Percentiles rank a stretch among this genome's conserved stretches.
Conservation (phyloP, 148 eudicot species). For the Dianthus caryophyllus region DNA sequence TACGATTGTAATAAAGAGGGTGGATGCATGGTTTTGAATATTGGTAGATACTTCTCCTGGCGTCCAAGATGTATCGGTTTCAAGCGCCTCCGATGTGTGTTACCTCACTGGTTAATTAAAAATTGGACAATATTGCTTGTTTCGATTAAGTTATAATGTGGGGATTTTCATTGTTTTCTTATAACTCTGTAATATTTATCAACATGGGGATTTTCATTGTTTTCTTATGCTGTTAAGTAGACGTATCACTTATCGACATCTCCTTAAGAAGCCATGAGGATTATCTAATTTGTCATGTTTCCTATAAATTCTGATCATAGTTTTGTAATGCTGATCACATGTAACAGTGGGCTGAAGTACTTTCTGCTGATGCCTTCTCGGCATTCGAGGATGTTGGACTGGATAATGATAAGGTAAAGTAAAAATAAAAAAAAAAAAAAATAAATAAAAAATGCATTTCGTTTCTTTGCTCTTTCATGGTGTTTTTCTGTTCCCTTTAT, state of each 20-base stretch:
- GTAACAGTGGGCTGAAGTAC: slow-evolving; percentile 99
- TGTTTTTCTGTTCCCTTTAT: not conserved
- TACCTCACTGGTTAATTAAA: too few species aligned
- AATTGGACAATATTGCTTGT: too few species aligned
- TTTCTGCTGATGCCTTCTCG: slow-evolving; percentile 98
- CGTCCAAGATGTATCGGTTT: too few species aligned
- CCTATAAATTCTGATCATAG: not conserved
- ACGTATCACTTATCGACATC: not conserved
- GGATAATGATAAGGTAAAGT: slow-evolving; percentile 66
- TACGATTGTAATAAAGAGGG: too few species aligned
- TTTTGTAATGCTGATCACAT: not conserved
- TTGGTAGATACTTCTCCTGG: too few species aligned
- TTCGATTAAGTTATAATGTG: too few species aligned
- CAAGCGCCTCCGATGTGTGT: too few species aligned
- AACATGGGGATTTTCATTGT: not conserved
- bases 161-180: too few species aligned
- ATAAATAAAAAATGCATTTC: not conserved
- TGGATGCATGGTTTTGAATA: too few species aligned
- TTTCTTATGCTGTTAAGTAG: not conserved
- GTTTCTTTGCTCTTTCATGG: not conserved
- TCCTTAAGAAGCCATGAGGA: not conserved
- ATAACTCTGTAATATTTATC: too few species aligned
- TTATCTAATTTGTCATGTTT: not conserved
- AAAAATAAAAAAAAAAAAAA: too few species aligned
- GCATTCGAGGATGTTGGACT: slow-evolving; percentile 97